Evolutionary conservation across 495 filamentous ascomycete genomes (phyloP).

Genomic region (Trichocladium antarcticum): DNA sequence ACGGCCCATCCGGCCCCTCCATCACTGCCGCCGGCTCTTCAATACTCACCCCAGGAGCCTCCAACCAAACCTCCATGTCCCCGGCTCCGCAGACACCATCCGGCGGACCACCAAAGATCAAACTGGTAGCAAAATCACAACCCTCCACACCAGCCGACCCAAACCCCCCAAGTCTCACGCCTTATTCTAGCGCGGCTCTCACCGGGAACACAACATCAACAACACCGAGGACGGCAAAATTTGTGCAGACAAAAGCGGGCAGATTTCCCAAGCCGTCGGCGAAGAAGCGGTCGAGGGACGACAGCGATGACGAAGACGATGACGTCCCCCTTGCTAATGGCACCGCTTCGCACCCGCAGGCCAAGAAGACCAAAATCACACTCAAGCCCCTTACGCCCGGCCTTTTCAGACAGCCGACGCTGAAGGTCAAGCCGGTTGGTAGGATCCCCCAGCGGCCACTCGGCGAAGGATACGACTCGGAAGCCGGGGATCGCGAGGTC

Average conservation of each 20-base stretch:
- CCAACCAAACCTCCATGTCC: conserved; percentile 14
- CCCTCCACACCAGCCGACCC: conserved; percentile 36
- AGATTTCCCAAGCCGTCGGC: conserved; percentile 37
- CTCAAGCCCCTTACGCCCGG: conserved; percentile 14
- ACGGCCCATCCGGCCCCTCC: conserved; percentile 4
- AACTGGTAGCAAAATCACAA: conserved; percentile 37
- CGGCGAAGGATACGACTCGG: conserved; percentile 94
- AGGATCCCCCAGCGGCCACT: conserved; percentile 52
- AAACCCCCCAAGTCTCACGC: conserved; percentile 7
- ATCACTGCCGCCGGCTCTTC: neutral
- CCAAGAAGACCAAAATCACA: conserved; percentile 37
- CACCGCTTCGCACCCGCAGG: conserved; percentile 16
- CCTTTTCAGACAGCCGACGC: conserved; percentile 23
- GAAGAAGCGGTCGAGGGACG: conserved; percentile 35
- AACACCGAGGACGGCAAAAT: conserved; percentile 12
- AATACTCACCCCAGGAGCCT: neutral
- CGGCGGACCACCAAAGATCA: conserved; percentile 38
- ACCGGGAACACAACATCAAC: neutral
- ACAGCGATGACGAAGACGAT: conserved; percentile 37
- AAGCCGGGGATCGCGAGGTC: conserved; percentile 76
- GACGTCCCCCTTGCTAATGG: conserved; percentile 27
- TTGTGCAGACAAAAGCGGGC: conserved; percentile 39
- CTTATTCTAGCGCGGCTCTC: neutral
- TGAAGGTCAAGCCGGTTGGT: conserved; percentile 33
- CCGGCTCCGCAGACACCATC: conserved; percentile 29